These are phyloP conservation scores for Lanzia echinophila DNA, from an alignment of 2,329 filamentous ascomycete species.

Conservation along the genomic window DNA sequence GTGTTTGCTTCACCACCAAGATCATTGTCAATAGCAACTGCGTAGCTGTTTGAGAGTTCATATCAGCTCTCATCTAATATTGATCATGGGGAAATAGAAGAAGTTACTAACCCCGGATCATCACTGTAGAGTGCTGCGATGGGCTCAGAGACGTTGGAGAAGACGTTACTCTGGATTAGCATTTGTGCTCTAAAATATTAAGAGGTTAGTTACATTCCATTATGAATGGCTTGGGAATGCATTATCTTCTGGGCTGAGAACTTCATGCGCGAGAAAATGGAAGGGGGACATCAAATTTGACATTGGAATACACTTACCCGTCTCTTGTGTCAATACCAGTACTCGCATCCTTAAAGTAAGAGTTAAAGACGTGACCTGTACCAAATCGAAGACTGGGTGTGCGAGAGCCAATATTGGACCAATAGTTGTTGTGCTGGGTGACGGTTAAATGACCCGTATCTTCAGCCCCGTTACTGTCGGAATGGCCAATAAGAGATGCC, in stretches of 20 bases:
- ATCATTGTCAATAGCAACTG: conserved; percentile 39
- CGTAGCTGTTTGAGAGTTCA: conserved; percentile 19
- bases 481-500: conserved; percentile 26
- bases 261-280: too few species aligned
- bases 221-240: too few species aligned
- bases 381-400: conserved; percentile 59
- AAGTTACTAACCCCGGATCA: conserved; percentile 4
- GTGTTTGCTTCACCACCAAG: conserved; percentile 41
- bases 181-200: not conserved
- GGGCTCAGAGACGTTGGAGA: conserved; percentile 31
- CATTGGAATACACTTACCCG: conserved; percentile 45
- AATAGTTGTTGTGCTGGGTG: conserved; percentile 25
- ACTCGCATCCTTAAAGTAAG: conserved; percentile 39
- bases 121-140: conserved; percentile 13
- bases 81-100: not conserved
- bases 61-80: not conserved
- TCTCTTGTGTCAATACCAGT: conserved; percentile 51
- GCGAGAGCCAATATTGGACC: conserved; percentile 18
- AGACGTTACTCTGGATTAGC: too few species aligned
- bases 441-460: conserved; percentile 26
- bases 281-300: too few species aligned
- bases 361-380: conserved; percentile 49
- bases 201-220: too few species aligned
- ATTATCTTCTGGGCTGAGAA: too few species aligned
- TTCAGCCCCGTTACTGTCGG: conserved; percentile 23